Conservation (phyloP, 2,329 filamentous ascomycete genomes). For the Fusarium albidum region DNA sequence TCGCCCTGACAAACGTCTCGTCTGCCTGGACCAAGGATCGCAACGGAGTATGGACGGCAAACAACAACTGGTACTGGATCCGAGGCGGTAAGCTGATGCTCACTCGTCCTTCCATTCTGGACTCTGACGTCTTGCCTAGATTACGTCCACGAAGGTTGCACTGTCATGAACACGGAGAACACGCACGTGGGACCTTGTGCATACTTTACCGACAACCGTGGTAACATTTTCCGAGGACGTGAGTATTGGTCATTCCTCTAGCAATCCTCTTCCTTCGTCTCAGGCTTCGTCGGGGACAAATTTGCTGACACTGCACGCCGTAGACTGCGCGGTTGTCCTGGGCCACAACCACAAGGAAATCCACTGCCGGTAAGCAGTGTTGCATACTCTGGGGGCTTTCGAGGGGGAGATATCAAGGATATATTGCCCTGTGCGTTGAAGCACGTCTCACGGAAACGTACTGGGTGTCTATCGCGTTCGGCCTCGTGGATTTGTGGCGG, state of each 20-base stretch:
- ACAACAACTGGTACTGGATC: constrained; percentile 18
- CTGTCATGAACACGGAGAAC: neutral
- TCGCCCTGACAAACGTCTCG: neutral
- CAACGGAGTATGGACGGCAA: constrained; percentile 14
- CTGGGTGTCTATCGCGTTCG: too few species aligned
- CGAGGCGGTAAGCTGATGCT: constrained; percentile 1
- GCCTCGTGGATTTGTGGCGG: too few species aligned
- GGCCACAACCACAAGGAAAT: neutral
- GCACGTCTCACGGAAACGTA: too few species aligned
- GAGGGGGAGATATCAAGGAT: too few species aligned
- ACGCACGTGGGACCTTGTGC: constrained; percentile 5
- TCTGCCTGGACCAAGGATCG: constrained; percentile 10
- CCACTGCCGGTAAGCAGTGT: too few species aligned
- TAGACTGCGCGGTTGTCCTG: constrained; percentile 10
- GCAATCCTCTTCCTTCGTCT: neutral
- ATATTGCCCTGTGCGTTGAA: too few species aligned
- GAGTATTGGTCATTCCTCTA: neutral
- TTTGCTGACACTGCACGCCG: neutral
- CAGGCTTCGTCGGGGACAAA: too few species aligned
- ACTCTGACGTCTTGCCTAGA: constrained; percentile 1
- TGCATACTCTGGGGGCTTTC: too few species aligned
- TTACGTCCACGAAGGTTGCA: constrained; percentile 6
- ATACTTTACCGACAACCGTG: neutral
- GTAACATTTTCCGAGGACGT: constrained; percentile 11
- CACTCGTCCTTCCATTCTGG: too few species aligned